Percentiles rank a stretch among this genome's conserved stretches.
Conservation (phyloP, 2,329 filamentous ascomycete species). For the Neophaeococcomyces aloes region DNA sequence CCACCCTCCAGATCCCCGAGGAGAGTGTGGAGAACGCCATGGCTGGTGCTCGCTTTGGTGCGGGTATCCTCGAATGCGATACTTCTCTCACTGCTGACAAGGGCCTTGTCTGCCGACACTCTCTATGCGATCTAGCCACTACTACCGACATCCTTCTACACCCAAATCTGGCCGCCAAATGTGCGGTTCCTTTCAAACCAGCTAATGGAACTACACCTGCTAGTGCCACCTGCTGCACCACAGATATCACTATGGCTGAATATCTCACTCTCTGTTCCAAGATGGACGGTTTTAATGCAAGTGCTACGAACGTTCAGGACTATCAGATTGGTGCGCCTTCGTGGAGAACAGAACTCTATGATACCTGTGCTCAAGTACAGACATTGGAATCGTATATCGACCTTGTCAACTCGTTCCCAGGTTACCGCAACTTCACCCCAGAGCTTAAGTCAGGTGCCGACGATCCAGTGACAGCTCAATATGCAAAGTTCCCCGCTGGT, state of each 20-base stretch:
- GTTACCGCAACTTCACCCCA: slow-evolving; percentile 49
- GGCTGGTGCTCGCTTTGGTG: slow-evolving; percentile 57
- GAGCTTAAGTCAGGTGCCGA: slow-evolving; percentile 53
- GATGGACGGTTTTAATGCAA: slow-evolving; percentile 54
- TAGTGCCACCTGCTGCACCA: slow-evolving; percentile 58
- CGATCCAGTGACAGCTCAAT: slow-evolving; percentile 60
- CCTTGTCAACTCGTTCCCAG: slow-evolving; percentile 46
- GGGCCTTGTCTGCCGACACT: slow-evolving; percentile 56
- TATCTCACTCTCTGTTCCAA: slow-evolving; percentile 59
- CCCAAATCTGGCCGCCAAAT: slow-evolving; percentile 54
- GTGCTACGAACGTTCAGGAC: slow-evolving; percentile 45
- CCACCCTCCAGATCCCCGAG: slow-evolving; percentile 51
- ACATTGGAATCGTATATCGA: slow-evolving; percentile 53
- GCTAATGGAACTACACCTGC: slow-evolving; percentile 43
- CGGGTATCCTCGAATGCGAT: slow-evolving; percentile 57
- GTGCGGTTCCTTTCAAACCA: slow-evolving; percentile 51
- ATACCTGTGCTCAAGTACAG: slow-evolving; percentile 49
- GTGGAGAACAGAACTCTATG: slow-evolving; percentile 17
- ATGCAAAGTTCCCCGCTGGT: no score
- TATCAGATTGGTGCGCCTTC: slow-evolving; percentile 49
- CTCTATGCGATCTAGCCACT: slow-evolving; percentile 57
- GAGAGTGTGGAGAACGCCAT: slow-evolving; percentile 49
- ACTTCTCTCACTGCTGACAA: slow-evolving; percentile 56
- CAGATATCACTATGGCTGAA: slow-evolving; percentile 57
- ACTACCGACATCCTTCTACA: slow-evolving; percentile 57